phyloP scores from a whole-genome alignment of 2,329 filamentous ascomycete genomes.

The Exophiala calicioides region DNA sequence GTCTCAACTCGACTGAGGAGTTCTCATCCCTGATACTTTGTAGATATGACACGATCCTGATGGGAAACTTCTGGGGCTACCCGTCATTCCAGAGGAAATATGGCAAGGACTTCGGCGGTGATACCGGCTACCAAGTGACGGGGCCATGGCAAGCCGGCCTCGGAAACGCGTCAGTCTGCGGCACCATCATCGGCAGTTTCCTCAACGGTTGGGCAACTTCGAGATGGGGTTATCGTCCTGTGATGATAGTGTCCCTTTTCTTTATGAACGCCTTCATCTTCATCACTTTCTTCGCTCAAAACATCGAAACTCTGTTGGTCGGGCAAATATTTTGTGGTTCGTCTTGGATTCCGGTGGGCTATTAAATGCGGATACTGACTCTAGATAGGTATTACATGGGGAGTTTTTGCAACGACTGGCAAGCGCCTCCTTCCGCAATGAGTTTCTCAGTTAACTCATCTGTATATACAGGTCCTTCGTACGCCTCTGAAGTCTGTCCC shows the following conservation, averaged over 20 bases:
- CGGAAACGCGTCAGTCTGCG: conserved; percentile 58
- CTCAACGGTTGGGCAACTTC: conserved; percentile 67
- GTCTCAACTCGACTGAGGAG: too few species aligned
- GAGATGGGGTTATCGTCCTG: conserved; percentile 64
- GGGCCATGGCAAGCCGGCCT: conserved; percentile 60
- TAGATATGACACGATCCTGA: conserved; percentile 34
- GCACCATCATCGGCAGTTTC: conserved; percentile 67
- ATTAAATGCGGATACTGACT: too few species aligned
- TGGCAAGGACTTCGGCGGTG: conserved; percentile 24
- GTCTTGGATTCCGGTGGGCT: too few species aligned
- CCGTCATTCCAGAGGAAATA: conserved; percentile 36
- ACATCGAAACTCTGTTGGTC: conserved; percentile 36
- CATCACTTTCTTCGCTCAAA: conserved; percentile 43
- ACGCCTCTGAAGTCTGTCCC: conserved; percentile 36
- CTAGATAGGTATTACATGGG: too few species aligned
- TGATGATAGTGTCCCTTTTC: conserved; percentile 61
- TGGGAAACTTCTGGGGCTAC: conserved; percentile 35
- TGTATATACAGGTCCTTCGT: too few species aligned
- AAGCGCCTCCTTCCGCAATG: too few species aligned
- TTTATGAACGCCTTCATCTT: conserved; percentile 44
- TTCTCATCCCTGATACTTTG: too few species aligned
- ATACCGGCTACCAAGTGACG: conserved; percentile 50
- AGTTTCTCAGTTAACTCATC: too few species aligned
- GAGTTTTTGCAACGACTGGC: too few species aligned
- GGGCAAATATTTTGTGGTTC: too few species aligned